A percentile compares a stretch with the other conserved stretches of the same genome.
phyloP scores from a whole-genome alignment of 1,139 yeast genomes.

The Pichia sp. region DNA sequence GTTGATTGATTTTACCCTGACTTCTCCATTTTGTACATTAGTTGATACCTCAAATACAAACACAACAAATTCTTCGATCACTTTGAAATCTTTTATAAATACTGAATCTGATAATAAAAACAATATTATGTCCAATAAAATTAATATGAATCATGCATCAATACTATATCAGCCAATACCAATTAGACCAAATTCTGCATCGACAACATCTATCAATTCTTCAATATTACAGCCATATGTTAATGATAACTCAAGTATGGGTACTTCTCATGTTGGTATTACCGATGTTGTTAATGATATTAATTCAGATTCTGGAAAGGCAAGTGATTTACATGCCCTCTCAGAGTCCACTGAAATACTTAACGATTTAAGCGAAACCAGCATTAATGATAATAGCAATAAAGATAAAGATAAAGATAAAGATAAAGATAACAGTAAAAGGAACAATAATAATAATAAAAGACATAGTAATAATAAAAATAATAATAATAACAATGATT shows the following conservation, averaged over 20 bases:
- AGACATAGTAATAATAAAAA: neutral
- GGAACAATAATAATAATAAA: no score
- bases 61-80: neutral
- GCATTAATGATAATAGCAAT: no score
- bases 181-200: slow-evolving; percentile 11
- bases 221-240: slow-evolving; percentile 5
- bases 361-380: neutral
- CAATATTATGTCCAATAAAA: slow-evolving; percentile 9
- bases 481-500: neutral
- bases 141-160: no score
- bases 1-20: slow-evolving; percentile 5
- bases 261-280: slow-evolving; percentile 2
- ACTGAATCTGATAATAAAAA: slow-evolving; percentile 28
- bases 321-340: slow-evolving; percentile 2
- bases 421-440: no score
- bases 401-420: neutral
- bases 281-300: neutral
- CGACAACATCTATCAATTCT: slow-evolving; percentile 10
- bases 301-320: neutral
- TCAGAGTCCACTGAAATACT: slow-evolving; percentile 5
- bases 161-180: slow-evolving; percentile 14
- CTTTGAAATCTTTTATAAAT: slow-evolving; percentile 17
- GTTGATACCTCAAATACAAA: neutral
- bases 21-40: slow-evolving; percentile 13
- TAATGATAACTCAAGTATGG: slow-evolving; percentile 1